These are phyloP conservation scores for Amylostereum chailletii DNA, from an alignment of 1,284 basidiomycete species.

Conservation along the genomic window DNA sequence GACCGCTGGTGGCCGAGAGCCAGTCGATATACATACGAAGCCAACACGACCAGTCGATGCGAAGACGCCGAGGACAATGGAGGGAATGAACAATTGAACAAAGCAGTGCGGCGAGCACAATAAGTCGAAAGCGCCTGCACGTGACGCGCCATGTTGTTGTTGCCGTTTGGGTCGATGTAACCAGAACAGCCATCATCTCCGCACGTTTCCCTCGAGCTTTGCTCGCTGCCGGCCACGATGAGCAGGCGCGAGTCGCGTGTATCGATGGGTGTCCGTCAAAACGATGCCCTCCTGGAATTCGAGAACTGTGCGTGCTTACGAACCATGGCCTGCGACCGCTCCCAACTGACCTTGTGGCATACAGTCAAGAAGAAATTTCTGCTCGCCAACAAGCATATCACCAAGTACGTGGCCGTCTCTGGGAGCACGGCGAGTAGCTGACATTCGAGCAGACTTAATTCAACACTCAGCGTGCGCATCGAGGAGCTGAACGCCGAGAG, in stretches of 20 bases:
- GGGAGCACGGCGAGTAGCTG: conserved; percentile 3
- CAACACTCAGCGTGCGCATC: conserved; percentile 70
- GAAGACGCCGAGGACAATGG: too few relatives aligned
- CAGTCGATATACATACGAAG: too few relatives aligned
- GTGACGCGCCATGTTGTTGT: conserved; percentile 1
- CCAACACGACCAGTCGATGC: too few relatives aligned
- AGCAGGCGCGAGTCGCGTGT: conserved; percentile 74
- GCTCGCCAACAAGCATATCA: conserved; percentile 82
- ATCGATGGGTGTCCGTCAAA: conserved; percentile 58
- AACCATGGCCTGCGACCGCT: conserved; percentile 7
- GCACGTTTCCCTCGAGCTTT: conserved; percentile 2
- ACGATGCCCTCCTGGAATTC: conserved; percentile 72
- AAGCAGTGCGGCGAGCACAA: too few relatives aligned
- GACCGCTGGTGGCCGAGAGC: too few relatives aligned
- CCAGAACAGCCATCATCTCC: conserved; percentile 14
- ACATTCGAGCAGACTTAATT: conserved; percentile 53
- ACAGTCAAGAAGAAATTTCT: conserved; percentile 86
- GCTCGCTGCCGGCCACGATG: conserved; percentile 44
- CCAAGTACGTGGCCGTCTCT: conserved; percentile 43
- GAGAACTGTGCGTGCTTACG: conserved; percentile 59
- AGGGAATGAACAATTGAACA: too few relatives aligned
- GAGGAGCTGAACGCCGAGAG: conserved; percentile 78
- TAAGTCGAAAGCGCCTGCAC: too few relatives aligned
- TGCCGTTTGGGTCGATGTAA: background rate
- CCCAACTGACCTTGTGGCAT: conserved; percentile 10